Conservation (phyloP, 2,329 filamentous ascomycete genomes). For the Paecilomyces niveus region DNA sequence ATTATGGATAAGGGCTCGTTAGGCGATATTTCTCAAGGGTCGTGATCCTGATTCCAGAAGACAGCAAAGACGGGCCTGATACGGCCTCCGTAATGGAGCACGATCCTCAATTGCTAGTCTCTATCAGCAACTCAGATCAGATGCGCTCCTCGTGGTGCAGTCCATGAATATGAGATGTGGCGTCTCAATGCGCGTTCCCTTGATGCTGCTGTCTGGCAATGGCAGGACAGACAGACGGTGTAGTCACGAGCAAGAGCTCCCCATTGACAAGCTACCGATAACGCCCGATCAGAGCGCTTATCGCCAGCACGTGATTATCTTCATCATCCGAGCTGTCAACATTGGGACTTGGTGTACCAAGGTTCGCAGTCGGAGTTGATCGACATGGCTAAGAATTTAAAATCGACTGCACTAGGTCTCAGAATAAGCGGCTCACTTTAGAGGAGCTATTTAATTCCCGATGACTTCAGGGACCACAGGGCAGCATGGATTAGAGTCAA, state of each 20-base stretch:
- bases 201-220: neutral
- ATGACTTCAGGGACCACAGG: no score
- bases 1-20: neutral
- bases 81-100: neutral
- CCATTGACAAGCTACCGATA: constrained; percentile 3
- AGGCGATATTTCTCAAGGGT: neutral
- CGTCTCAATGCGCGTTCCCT: neutral
- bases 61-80: neutral
- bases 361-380: no score
- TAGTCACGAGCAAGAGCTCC: neutral
- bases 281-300: neutral
- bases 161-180: neutral
- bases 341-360: neutral
- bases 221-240: neutral
- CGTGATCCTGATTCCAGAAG: neutral
- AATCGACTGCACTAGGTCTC: no score
- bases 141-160: neutral
- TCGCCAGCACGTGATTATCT: neutral
- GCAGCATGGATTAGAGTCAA: neutral
- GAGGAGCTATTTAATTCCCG: no score
- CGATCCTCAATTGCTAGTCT: neutral
- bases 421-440: no score
- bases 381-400: no score
- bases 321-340: constrained; percentile 12
- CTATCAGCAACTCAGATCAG: neutral